A percentile compares a stretch with the other conserved stretches of the same genome.
These are phyloP conservation scores for Tolypocladium amazonense DNA, from an alignment of 2,329 filamentous ascomycete species.

Conservation along the genomic window DNA sequence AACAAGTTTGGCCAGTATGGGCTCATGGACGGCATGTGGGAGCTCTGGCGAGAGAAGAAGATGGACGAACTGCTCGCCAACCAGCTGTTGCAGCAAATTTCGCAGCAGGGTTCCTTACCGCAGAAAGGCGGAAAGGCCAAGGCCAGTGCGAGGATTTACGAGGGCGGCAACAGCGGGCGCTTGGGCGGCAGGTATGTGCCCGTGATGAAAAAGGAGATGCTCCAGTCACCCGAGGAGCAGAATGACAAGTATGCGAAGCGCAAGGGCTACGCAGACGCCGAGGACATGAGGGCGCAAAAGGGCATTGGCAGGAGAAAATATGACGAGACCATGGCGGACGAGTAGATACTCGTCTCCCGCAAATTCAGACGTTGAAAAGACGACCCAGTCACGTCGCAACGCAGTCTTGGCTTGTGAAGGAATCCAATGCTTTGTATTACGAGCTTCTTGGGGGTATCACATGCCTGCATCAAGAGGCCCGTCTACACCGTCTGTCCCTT, in stretches of 20 bases:
- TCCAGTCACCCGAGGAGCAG: constrained; percentile 40
- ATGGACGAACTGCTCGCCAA: constrained; percentile 81
- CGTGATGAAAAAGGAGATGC: constrained; percentile 37
- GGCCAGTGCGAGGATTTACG: constrained; percentile 30
- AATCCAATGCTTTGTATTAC: background rate
- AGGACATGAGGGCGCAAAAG: constrained; percentile 32
- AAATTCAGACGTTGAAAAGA: background rate
- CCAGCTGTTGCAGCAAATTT: constrained; percentile 56
- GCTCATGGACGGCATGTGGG: constrained; percentile 69
- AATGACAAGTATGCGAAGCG: constrained; percentile 52
- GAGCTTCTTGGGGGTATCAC: background rate
- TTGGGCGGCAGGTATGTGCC: constrained; percentile 43
- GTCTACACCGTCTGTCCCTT: constrained; percentile 10
- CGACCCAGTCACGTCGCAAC: background rate
- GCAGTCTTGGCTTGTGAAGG: background rate
- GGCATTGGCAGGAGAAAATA: constrained; percentile 19
- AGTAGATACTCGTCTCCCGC: constrained; percentile 3
- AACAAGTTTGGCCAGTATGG: constrained; percentile 55
- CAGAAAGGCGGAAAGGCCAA: constrained; percentile 22
- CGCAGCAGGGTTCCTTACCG: constrained; percentile 22
- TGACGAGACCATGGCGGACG: constrained; percentile 12
- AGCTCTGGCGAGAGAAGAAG: constrained; percentile 71
- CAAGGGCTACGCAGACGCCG: constrained; percentile 44
- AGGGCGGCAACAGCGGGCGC: constrained; percentile 42
- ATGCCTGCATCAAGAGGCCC: background rate